Conservation (phyloP, 75 land plant genomes). For the Adiantum capillusveneris region DNA sequence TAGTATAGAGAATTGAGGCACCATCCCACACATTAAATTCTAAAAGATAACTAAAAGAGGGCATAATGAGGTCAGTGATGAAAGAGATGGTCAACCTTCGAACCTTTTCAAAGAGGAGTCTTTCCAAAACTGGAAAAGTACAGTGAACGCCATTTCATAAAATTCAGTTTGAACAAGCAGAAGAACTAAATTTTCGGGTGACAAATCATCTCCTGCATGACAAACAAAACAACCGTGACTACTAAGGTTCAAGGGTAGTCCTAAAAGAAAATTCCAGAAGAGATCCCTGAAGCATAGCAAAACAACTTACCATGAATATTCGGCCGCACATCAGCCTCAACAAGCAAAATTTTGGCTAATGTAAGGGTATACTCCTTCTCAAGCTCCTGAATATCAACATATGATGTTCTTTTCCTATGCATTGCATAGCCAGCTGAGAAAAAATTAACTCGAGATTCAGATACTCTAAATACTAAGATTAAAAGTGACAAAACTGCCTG, state of each 20-base stretch:
- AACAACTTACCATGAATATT: conserved; percentile 8
- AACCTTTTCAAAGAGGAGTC: conserved; percentile 70
- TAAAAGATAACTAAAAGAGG: too few relatives aligned
- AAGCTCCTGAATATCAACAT: conserved; percentile 55
- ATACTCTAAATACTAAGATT: too few relatives aligned
- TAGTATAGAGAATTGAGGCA: too few relatives aligned
- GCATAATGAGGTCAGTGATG: too few relatives aligned
- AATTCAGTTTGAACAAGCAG: conserved; percentile 51
- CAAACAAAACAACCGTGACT: neutral
- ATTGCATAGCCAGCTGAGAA: neutral
- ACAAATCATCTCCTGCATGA: conserved; percentile 38
- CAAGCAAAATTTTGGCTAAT: conserved; percentile 59
- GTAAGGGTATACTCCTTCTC: conserved; percentile 71
- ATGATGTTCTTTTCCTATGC: conserved; percentile 2
- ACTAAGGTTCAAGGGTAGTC: too few relatives aligned
- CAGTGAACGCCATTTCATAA: conserved; percentile 83
- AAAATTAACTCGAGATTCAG: neutral
- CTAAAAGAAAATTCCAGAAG: neutral
- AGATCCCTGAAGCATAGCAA: neutral
- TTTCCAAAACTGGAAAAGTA: conserved; percentile 78
- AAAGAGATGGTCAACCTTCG: neutral
- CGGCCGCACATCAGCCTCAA: conserved; percentile 42
- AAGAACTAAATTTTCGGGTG: conserved; percentile 46
- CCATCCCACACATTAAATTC: too few relatives aligned
- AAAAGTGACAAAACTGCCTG: too few relatives aligned